Base-by-base conservation (phyloP, 1,284 basidiomycete species). In the Phaffia rhodozyma region DNA sequence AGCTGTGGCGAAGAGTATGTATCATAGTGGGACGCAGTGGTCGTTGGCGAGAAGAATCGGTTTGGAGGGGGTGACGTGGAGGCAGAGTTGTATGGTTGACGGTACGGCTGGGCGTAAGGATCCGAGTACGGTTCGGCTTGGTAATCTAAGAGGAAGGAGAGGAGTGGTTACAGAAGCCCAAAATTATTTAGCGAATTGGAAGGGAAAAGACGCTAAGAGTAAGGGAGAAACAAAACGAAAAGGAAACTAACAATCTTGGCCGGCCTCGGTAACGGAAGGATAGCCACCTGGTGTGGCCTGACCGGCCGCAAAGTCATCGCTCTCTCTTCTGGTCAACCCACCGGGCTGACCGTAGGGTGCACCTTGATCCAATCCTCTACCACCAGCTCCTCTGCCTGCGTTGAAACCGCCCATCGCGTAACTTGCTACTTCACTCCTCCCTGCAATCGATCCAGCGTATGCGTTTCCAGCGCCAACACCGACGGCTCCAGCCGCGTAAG, bases 251-350 rank as follows among this genome's bases (percentile, higher is more conserved):
- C 23, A 13, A 7, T 58, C 23, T 23, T 58, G 25, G 20, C 21
- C 23, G 7, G 7, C n/a, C 6, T 48, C 25, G 21, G 11, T 25
- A 9, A 65, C 23, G 23, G 63, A 34, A n/a, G 63, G 63, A 25
- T 61, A 65, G 9, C 63, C 63, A n/a, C 63, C 63, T n/a, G 63
- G 63, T 13, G 58, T 60, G 1, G 58, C 48, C 50, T 65, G 63
- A 21, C 63, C 63, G 25, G 47, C n/a, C 5, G 63, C 63, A 30
- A 60, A 65, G 55, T 60, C 21, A 29, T 65, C 63, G 52, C 53
- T 56, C 54, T 58, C 53, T 9, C 20, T n/a, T 16, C 63, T 43
- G n/a, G 38, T 5, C 18, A 60, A 55, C 9, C 52, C 58, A 2
- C 29, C 56, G 21, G 23, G 52, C 47, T 16, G 27, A 6, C 18